Evolutionary conservation across 106 monocot genomes (phyloP).

Genomic region (Dioscorea zingiberensis): DNA sequence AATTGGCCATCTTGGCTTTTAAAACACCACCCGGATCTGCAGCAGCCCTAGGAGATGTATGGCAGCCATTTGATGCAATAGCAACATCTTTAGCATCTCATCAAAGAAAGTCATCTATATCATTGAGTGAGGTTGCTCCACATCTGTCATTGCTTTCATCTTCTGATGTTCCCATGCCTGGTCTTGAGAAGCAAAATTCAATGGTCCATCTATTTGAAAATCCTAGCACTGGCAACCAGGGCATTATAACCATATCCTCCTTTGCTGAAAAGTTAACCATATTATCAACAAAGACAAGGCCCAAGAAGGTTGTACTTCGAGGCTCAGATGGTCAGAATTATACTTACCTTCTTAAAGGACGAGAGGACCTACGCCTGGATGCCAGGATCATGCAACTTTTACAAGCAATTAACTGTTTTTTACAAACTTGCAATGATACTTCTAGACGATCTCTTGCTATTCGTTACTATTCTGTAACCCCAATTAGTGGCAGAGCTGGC

Average conservation of each 20-base stretch:
- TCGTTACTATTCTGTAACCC: conserved; percentile 93
- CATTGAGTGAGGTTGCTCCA: conserved; percentile 81
- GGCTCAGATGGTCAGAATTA: conserved; percentile 92
- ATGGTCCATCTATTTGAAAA: conserved; percentile 11
- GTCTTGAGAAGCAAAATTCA: conserved; percentile 70
- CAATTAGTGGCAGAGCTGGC: conserved; percentile 93
- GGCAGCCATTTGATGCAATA: conserved; percentile 79
- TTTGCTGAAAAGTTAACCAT: conserved; percentile 69
- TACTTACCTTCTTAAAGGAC: conserved; percentile 94
- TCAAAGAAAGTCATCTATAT: conserved; percentile 61
- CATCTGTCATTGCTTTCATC: conserved; percentile 53
- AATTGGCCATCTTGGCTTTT: conserved; percentile 63
- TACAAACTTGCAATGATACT: conserved; percentile 45
- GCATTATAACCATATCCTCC: conserved; percentile 78
- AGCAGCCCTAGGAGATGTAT: conserved; percentile 59
- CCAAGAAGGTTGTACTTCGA: conserved; percentile 79
- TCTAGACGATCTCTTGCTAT: conserved; percentile 43
- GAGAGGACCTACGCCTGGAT: conserved; percentile 98
- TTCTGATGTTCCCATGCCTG: conserved; percentile 97
- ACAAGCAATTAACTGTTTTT: conserved; percentile 71
- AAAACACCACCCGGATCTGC: conserved; percentile 74
- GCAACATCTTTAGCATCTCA: conserved; percentile 71
- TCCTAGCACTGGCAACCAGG: conserved; percentile 20
- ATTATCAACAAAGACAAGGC: conserved; percentile 95
- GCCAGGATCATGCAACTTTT: conserved; percentile 95